Percentiles rank a stretch among this genome's conserved stretches.
These are phyloP conservation scores for Termitomyces sp. DNA, from an alignment of 768 basidiomycete species.

Conservation along the genomic window DNA sequence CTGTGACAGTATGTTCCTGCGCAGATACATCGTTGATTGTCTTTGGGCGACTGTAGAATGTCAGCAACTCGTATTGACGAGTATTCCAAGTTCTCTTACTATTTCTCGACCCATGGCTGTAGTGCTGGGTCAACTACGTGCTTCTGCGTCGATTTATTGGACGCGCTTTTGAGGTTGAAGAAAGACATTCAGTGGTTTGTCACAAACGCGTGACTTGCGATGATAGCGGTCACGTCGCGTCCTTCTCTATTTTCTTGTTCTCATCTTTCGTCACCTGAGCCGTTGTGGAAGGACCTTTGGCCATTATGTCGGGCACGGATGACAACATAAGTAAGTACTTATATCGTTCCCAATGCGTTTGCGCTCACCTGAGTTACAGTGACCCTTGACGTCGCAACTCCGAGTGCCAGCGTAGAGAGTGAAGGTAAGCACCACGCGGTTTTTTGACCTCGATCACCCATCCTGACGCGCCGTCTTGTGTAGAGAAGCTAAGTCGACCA, in stretches of 20 bases:
- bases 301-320: slow-evolving; percentile 30
- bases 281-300: slow-evolving; percentile 20
- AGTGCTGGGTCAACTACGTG: slow-evolving; percentile 48
- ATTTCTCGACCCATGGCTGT: slow-evolving; percentile 99
- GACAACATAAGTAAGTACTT: slow-evolving; percentile 26
- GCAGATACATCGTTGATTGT: slow-evolving; percentile 98
- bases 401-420: slow-evolving; percentile 3
- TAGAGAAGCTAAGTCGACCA: slow-evolving; percentile 34
- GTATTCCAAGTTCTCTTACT: slow-evolving; percentile 45
- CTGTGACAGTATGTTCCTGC: slow-evolving; percentile 93
- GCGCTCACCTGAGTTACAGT: background rate
- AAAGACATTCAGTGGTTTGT: slow-evolving; percentile 52
- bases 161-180: slow-evolving; percentile 45
- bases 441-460: background rate
- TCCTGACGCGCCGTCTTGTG: slow-evolving; percentile 22
- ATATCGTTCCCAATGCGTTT: background rate
- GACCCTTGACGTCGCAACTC: background rate
- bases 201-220: slow-evolving; percentile 41
- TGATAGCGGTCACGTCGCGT: slow-evolving; percentile 34
- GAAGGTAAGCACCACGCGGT: slow-evolving; percentile 28
- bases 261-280: slow-evolving; percentile 11
- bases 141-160: slow-evolving; percentile 34
- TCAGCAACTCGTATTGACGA: background rate
- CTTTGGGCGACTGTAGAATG: slow-evolving; percentile 75
- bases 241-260: slow-evolving; percentile 17